Percentiles rank a stretch among this genome's conserved stretches.
phyloP scores from a whole-genome alignment of 2,329 filamentous ascomycete species.

The Bipolaris victoriae region DNA sequence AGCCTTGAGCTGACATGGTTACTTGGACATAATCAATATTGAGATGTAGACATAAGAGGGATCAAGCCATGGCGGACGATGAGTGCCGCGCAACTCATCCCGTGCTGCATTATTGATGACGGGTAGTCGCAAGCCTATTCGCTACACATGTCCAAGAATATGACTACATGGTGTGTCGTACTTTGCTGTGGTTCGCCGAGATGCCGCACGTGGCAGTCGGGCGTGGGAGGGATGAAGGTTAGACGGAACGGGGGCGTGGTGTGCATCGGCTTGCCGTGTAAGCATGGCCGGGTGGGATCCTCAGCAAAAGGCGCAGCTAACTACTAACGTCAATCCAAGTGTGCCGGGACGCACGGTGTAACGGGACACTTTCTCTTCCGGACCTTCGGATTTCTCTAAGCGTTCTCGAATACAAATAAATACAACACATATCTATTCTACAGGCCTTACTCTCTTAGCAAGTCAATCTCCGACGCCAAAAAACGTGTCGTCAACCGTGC shows the following conservation, averaged over 20 bases:
- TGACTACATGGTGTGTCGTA: slow-evolving; percentile 22
- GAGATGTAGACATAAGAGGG: not conserved
- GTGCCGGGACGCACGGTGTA: too few species aligned
- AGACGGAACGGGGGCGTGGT: slow-evolving; percentile 16
- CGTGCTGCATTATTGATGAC: slow-evolving; percentile 9
- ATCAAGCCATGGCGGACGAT: not conserved
- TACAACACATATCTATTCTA: too few species aligned
- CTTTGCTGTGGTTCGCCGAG: slow-evolving; percentile 21
- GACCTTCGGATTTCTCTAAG: too few species aligned
- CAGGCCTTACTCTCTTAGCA: too few species aligned
- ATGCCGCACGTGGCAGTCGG: slow-evolving; percentile 21
- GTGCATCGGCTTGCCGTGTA: slow-evolving; percentile 14
- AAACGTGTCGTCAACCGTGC: too few species aligned
- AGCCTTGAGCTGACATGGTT: not conserved
- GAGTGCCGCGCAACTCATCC: slow-evolving; percentile 10
- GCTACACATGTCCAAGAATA: not conserved
- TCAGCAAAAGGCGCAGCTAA: not conserved
- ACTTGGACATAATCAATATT: not conserved
- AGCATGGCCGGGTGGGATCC: not conserved
- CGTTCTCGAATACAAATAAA: too few species aligned
- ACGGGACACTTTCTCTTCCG: too few species aligned
- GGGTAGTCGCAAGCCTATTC: not conserved
- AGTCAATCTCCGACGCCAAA: too few species aligned
- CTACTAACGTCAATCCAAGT: too few species aligned
- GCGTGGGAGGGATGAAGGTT: slow-evolving; percentile 13